These are phyloP conservation scores for Acrocalymma vagum DNA, from an alignment of 2,329 filamentous ascomycete species.

Conservation along the genomic window DNA sequence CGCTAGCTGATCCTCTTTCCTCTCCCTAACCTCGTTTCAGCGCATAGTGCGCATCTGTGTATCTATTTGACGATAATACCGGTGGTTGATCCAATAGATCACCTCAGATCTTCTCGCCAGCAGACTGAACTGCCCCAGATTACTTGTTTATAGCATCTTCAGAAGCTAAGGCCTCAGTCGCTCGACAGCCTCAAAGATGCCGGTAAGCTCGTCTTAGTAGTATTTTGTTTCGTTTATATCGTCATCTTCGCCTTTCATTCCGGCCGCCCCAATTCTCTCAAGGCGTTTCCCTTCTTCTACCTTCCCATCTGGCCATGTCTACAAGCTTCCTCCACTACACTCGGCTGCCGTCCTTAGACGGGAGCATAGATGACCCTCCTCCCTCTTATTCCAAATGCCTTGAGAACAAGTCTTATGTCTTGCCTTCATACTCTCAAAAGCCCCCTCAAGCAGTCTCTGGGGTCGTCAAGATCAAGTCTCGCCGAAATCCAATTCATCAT, in stretches of 20 bases:
- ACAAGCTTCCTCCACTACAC: conserved; percentile 10
- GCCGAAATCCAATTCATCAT: conserved; percentile 27
- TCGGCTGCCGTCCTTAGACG: conserved; percentile 19
- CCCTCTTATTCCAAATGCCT: conserved; percentile 18
- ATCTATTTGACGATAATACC: conserved; percentile 1
- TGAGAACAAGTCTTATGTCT: conserved; percentile 9
- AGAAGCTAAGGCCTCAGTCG: conserved; percentile 12
- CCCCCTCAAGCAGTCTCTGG: conserved; percentile 3
- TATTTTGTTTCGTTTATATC: conserved; percentile 14
- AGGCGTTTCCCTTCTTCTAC: background rate
- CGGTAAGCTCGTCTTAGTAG: conserved; percentile 34
- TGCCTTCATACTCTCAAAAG: conserved; percentile 11
- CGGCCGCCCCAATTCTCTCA: background rate
- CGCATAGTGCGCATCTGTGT: conserved; percentile 10
- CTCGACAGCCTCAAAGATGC: conserved; percentile 28
- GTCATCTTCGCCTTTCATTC: conserved; percentile 4
- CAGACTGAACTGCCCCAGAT: conserved; percentile 1
- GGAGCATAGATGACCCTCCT: conserved; percentile 15
- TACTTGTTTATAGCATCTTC: conserved; percentile 10
- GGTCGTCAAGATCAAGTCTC: conserved; percentile 5
- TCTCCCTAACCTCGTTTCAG: conserved; percentile 25
- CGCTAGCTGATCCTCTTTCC: conserved; percentile 14
- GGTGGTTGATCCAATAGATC: conserved; percentile 15
- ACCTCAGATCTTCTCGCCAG: conserved; percentile 4
- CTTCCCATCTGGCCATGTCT: conserved; percentile 16